Base-by-base conservation (phyloP, 345 rosid species). In the Cardamine occulta region DNA sequence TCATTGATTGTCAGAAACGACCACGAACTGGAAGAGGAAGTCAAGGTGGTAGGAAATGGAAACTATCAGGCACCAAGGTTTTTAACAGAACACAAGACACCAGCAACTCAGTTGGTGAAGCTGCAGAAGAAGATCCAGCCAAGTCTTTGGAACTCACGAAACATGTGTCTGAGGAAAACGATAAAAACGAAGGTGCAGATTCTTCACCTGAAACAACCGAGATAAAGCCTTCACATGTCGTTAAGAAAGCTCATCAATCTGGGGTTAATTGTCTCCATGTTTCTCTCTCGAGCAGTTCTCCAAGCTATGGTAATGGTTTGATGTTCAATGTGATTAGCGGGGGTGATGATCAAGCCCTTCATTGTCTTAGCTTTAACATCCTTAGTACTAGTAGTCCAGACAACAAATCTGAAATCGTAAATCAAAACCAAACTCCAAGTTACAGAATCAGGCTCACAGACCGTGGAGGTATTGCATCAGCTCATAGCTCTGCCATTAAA, bases 1-100 rank as follows among this genome's bases (percentile, higher is more conserved):
- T 85, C 70, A 81, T 80, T 63, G 89, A 87, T 74, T 84, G 83
- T 79, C 92, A 82, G 69, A 85, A 83, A 83, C 85, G 96, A 55
- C 97, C 99, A 26, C 86, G 88, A 59, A 95, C 96, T 17, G 97
- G 97, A 49, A 88, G 99, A 75, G 97, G 97, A 83, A 95, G 97
- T 80, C 97, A 89, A 76, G 97, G 97, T 77, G 99, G 97, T 72
- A 82, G 97, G 73, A 81, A 87, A 85, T 86, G 97, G 97, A 83
- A 86, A 80, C 78, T 85, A 4, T 76, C 85, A 59, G 76, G 78
- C 68, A 24, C 73, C 47, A 72, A 71, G 62, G 51, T 55, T 34
- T 69, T 70, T 21, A 83, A 76, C 53, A 80, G 61, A 80, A 61
- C 74, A 52, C 67, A 65, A 44, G 63, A 62, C 24, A 68, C 56